These are phyloP conservation scores for Stagonosporopsis chrysanthemi DNA, from an alignment of 2,329 filamentous ascomycete species.

Conservation along the genomic window DNA sequence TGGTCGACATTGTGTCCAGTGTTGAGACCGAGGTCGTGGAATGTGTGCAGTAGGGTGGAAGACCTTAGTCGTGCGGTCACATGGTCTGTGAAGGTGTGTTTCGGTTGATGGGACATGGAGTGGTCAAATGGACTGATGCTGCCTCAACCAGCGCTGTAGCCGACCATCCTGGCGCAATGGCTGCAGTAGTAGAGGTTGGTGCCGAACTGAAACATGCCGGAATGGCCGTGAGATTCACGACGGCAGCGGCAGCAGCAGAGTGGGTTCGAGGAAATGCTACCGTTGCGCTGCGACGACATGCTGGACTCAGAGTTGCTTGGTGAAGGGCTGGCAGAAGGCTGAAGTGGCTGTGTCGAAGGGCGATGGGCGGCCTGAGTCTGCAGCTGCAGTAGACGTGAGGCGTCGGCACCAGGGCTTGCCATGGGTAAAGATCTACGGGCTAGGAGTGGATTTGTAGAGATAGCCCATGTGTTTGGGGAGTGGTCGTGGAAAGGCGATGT, in stretches of 20 bases:
- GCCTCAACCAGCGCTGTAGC: constrained; percentile 47
- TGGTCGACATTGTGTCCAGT: not conserved
- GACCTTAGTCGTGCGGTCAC: not conserved
- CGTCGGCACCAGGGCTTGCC: constrained; percentile 33
- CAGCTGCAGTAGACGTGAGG: constrained; percentile 49
- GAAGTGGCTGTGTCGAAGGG: constrained; percentile 38
- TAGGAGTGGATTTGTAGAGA: constrained; percentile 47
- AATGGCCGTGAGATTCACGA: constrained; percentile 33
- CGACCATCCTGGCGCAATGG: constrained; percentile 51
- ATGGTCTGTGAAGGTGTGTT: not conserved
- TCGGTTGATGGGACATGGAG: not conserved
- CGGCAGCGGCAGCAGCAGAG: constrained; percentile 48
- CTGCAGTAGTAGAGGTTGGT: constrained; percentile 52
- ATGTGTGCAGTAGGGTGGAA: not conserved
- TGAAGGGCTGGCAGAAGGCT: constrained; percentile 23
- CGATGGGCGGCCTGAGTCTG: constrained; percentile 50
- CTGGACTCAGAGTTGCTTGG: constrained; percentile 23
- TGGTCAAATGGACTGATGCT: not conserved
- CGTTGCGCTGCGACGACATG: constrained; percentile 20
- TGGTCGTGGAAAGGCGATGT: constrained; percentile 32
- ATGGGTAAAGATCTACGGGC: constrained; percentile 39
- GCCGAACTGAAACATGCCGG: constrained; percentile 48
- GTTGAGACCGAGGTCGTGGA: not conserved
- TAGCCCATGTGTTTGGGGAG: constrained; percentile 35
- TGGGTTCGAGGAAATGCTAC: constrained; percentile 22